phyloP scores from a whole-genome alignment of 371 early-diverging fungal species.

The Encephalitozoon cuniculi region DNA sequence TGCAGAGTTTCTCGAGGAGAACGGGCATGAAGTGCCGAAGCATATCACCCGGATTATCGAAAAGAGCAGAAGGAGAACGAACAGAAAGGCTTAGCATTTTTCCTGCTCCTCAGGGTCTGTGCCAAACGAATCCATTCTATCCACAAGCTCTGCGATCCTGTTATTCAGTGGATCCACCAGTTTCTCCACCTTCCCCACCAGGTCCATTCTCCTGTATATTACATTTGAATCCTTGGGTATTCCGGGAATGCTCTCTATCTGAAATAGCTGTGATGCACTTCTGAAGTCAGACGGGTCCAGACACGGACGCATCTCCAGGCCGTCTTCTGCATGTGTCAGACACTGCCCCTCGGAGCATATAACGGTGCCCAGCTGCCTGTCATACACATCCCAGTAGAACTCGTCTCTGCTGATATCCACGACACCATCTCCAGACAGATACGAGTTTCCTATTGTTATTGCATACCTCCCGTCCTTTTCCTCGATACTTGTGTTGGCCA shows the following conservation, averaged over 20 bases:
- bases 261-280: background rate
- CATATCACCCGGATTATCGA: background rate
- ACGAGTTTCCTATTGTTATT: background rate
- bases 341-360: background rate
- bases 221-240: background rate
- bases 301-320: background rate
- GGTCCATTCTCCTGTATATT: background rate
- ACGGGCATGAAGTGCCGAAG: background rate
- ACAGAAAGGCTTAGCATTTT: background rate
- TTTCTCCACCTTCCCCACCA: background rate
- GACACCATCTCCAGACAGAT: background rate
- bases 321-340: background rate
- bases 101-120: background rate
- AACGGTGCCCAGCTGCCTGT: background rate
- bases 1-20: constrained; percentile 13
- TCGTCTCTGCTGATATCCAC: background rate
- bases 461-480: background rate
- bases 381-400: background rate
- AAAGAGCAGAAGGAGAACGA: background rate
- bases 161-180: background rate
- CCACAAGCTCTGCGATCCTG: background rate
- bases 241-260: background rate
- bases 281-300: background rate
- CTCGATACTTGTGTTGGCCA: background rate
- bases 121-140: background rate